Percentiles rank a stretch among this genome's conserved stretches.
These are phyloP conservation scores for Xylaria flabelliformis DNA, from an alignment of 495 filamentous ascomycete genomes.

Conservation along the genomic window DNA sequence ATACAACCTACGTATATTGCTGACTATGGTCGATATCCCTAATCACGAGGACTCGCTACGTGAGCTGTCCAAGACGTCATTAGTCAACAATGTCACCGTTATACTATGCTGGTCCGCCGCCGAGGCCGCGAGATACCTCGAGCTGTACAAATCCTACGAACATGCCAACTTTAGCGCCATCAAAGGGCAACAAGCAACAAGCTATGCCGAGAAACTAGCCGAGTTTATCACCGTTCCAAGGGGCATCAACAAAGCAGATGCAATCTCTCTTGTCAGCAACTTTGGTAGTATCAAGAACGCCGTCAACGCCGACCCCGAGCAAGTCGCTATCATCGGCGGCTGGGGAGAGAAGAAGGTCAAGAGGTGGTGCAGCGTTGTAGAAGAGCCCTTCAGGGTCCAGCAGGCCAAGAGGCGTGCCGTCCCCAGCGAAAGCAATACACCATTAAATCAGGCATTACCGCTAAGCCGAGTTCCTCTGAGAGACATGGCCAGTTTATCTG, in stretches of 20 bases:
- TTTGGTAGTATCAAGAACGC: slow-evolving; percentile 89
- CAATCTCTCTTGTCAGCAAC: slow-evolving; percentile 80
- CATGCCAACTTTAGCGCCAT: slow-evolving; percentile 82
- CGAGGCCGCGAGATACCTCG: slow-evolving; percentile 91
- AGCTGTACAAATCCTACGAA: slow-evolving; percentile 92
- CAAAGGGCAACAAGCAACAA: slow-evolving; percentile 77
- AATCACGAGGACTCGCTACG: slow-evolving; percentile 81
- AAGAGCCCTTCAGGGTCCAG: slow-evolving; percentile 81
- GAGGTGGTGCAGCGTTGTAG: slow-evolving; percentile 78
- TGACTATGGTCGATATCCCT: slow-evolving; percentile 92
- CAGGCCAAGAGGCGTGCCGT: slow-evolving; percentile 63
- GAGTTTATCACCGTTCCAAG: slow-evolving; percentile 92
- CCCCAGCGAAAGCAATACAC: slow-evolving; percentile 26
- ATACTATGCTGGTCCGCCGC: slow-evolving; percentile 93
- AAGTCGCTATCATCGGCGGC: slow-evolving; percentile 78
- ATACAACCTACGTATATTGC: slow-evolving; percentile 82
- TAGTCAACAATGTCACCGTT: slow-evolving; percentile 90
- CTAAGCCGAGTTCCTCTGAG: slow-evolving; percentile 46
- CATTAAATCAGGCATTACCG: slow-evolving; percentile 47
- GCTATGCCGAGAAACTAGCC: slow-evolving; percentile 86
- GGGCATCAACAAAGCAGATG: slow-evolving; percentile 93
- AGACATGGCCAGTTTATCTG: slow-evolving; percentile 39
- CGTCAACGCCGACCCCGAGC: slow-evolving; percentile 85
- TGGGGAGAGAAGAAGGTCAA: slow-evolving; percentile 97
- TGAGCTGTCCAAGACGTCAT: slow-evolving; percentile 80